Percentiles rank a stretch among this genome's conserved stretches.
phyloP scores from a whole-genome alignment of 2,329 filamentous ascomycete species.

The Zymoseptoria tritici region DNA sequence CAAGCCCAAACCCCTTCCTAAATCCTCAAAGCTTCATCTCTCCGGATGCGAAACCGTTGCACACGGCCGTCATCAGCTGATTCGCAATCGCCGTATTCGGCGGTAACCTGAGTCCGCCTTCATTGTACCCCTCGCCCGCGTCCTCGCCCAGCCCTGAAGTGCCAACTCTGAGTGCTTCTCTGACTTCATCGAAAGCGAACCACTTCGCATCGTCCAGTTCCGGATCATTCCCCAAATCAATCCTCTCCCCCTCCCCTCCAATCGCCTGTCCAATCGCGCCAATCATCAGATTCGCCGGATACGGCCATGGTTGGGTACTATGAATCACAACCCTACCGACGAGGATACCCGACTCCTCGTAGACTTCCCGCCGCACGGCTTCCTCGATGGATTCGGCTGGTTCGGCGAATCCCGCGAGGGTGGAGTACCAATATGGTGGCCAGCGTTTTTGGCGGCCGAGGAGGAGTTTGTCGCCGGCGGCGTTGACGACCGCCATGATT shows the following conservation, averaged over 20 bases:
- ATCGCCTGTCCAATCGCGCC: conserved; percentile 77
- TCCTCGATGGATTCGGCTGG: conserved; percentile 46
- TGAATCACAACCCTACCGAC: conserved; percentile 46
- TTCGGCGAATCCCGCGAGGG: conserved; percentile 56
- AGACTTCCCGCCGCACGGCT: conserved; percentile 45
- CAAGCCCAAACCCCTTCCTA: neutral
- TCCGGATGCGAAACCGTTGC: conserved; percentile 61
- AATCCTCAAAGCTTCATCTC: conserved; percentile 36
- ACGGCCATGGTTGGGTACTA: conserved; percentile 48
- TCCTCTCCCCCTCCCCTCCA: conserved; percentile 61
- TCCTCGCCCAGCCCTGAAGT: conserved; percentile 60
- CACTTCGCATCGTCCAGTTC: conserved; percentile 87
- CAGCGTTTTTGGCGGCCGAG: conserved; percentile 80
- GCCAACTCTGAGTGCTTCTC: conserved; percentile 62
- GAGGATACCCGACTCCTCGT: conserved; percentile 43
- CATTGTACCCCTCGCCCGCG: conserved; percentile 59
- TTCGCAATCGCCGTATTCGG: conserved; percentile 88
- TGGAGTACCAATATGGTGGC: conserved; percentile 80
- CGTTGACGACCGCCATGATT: conserved; percentile 85
- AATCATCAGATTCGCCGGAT: conserved; percentile 48
- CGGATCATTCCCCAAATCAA: conserved; percentile 78
- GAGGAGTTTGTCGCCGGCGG: conserved; percentile 68
- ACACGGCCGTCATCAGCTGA: conserved; percentile 72
- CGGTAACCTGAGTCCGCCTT: conserved; percentile 72
- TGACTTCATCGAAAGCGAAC: conserved; percentile 75